These are phyloP conservation scores for Curvularia eragrostidis DNA, from an alignment of 2,329 filamentous ascomycete genomes.

Conservation along the genomic window DNA sequence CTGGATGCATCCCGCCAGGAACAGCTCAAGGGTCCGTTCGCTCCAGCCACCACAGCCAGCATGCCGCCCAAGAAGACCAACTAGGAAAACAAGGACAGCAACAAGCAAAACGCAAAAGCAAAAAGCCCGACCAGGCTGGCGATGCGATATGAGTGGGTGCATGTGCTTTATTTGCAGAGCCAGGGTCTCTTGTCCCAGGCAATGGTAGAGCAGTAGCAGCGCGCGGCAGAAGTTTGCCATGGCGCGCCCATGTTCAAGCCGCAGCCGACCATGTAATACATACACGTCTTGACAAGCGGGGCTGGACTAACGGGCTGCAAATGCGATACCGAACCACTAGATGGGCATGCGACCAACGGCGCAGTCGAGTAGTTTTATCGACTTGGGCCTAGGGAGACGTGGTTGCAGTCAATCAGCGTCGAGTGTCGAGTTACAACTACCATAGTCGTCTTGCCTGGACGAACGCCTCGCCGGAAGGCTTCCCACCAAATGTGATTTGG, in stretches of 20 bases:
- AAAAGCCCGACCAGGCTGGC: background rate
- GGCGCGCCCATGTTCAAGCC: background rate
- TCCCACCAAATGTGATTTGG: conserved; percentile 3
- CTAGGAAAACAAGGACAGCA: background rate
- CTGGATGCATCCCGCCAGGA: no score
- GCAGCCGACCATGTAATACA: background rate
- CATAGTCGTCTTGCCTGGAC: background rate
- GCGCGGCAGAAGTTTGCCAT: background rate
- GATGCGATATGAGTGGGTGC: background rate
- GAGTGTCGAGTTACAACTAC: background rate
- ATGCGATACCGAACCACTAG: background rate
- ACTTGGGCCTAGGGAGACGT: background rate
- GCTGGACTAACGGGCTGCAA: background rate
- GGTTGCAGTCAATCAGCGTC: background rate
- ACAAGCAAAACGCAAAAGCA: background rate
- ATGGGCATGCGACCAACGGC: background rate
- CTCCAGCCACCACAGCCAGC: background rate
- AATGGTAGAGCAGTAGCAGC: background rate
- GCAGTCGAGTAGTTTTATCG: background rate
- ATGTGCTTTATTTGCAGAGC: background rate
- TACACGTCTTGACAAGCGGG: background rate
- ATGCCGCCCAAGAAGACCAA: no score
- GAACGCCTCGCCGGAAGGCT: conserved; percentile 4
- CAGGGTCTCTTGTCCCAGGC: background rate
- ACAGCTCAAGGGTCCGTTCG: background rate